Percentiles rank a stretch among this genome's conserved stretches.
These are phyloP conservation scores for Lyophyllum semitale DNA, from an alignment of 768 basidiomycete species.

Conservation along the genomic window DNA sequence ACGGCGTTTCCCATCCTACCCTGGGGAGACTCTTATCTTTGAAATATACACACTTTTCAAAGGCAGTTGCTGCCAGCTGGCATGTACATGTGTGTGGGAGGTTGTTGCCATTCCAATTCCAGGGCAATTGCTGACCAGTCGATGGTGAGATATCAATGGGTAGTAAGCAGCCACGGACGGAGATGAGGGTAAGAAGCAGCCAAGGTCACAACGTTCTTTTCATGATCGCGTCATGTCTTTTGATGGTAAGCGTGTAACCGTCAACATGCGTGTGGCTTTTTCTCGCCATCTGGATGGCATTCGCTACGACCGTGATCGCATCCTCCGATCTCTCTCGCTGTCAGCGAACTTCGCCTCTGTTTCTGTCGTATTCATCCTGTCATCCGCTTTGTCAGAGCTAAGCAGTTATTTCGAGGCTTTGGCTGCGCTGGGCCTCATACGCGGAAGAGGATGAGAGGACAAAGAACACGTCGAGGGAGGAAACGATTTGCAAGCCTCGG, in stretches of 20 bases:
- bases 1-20: no score
- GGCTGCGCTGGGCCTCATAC: slow-evolving; percentile 37
- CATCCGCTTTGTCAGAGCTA: slow-evolving; percentile 48
- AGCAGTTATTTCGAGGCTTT: slow-evolving; percentile 40
- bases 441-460: slow-evolving; percentile 31
- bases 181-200: neutral
- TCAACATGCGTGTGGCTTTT: no score
- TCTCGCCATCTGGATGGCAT: slow-evolving; percentile 51
- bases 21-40: no score
- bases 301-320: slow-evolving; percentile 77
- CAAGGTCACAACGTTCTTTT: neutral
- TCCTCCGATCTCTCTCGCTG: slow-evolving; percentile 66
- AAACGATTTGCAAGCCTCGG: slow-evolving; percentile 25
- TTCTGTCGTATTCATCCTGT: slow-evolving; percentile 78
- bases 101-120: no score
- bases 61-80: no score
- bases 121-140: no score
- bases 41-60: no score
- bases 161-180: neutral
- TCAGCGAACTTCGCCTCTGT: slow-evolving; percentile 86
- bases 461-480: no score
- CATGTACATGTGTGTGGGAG: no score
- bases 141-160: neutral
- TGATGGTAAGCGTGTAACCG: slow-evolving; percentile 39
- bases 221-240: slow-evolving; percentile 24